Evolutionary conservation across 1,284 basidiomycete species (phyloP).

Genomic region (Malassezia furfur): DNA sequence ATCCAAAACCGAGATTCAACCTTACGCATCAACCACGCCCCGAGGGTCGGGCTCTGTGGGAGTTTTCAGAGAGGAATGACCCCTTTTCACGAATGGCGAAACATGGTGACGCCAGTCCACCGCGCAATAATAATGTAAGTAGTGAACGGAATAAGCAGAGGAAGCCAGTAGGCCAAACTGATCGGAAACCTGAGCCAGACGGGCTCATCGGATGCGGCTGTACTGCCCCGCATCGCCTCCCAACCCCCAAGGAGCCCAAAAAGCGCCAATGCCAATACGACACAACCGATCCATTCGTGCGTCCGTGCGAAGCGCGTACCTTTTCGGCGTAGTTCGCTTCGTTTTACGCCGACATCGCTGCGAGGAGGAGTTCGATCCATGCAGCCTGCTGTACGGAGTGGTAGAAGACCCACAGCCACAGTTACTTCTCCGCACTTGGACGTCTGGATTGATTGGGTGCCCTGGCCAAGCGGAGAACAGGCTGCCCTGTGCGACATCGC

Average conservation of each 20-base stretch:
- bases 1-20: no score
- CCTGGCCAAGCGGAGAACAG: no score
- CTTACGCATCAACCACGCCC: no score
- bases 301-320: not conserved
- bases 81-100: slow-evolving; percentile 2
- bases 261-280: not conserved
- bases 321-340: no score
- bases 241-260: slow-evolving; percentile 10
- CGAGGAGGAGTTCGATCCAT: not conserved
- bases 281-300: no score
- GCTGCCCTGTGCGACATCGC: no score
- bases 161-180: slow-evolving; percentile 26
- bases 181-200: slow-evolving; percentile 6
- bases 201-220: no score
- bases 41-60: no score
- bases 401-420: not conserved
- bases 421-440: not conserved
- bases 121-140: slow-evolving; percentile 40
- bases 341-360: no score
- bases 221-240: not conserved
- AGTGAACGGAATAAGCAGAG: slow-evolving; percentile 34
- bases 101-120: slow-evolving; percentile 27
- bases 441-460: no score
- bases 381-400: not conserved
- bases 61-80: no score